phyloP scores from a whole-genome alignment of 306 rosid genomes.

The Medicago lupulina region DNA sequence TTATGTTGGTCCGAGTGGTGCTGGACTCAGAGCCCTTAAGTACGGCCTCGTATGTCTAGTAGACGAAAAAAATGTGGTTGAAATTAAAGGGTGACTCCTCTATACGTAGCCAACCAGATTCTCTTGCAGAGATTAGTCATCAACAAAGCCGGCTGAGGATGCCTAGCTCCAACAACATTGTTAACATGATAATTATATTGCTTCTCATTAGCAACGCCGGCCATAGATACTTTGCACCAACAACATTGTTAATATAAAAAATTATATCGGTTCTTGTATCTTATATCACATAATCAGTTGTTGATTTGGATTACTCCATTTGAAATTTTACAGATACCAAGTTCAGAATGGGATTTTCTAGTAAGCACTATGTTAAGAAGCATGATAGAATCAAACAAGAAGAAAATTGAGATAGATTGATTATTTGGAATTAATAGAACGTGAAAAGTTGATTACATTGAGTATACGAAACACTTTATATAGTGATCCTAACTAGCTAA shows the following conservation, averaged over 20 bases:
- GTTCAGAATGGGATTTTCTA: neutral
- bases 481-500: no score
- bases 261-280: neutral
- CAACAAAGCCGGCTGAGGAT: no score
- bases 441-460: no score
- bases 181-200: no score
- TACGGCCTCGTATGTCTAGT: neutral
- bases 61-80: neutral
- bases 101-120: neutral
- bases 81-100: neutral
- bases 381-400: no score
- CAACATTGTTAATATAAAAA: no score
- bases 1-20: neutral
- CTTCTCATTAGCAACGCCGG: neutral
- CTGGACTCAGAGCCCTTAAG: neutral
- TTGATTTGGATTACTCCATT: neutral
- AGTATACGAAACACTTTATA: no score
- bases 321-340: neutral
- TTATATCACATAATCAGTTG: neutral
- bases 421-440: no score
- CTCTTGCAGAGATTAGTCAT: neutral
- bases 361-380: neutral
- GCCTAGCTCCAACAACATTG: neutral
- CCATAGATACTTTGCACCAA: neutral
- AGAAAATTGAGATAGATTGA: no score